Base-by-base conservation (phyloP, 176 grass and related monocot genomes). In the Sorghum bicolor region DNA sequence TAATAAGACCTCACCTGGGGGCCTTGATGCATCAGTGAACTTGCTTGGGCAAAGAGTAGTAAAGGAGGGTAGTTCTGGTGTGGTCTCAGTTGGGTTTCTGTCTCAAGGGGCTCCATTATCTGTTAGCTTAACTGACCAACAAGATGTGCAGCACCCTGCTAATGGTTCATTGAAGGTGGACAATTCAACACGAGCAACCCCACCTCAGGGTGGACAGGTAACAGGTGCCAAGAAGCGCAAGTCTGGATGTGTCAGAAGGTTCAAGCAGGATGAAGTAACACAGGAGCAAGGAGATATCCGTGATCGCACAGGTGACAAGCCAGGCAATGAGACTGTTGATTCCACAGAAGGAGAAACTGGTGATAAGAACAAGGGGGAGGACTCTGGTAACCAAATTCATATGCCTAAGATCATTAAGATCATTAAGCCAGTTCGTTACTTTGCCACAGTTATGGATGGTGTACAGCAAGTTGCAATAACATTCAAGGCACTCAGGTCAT, bases 181-280 rank as follows among this genome's bases (percentile, higher is more conserved):
- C 22, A 90, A 45, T 58, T 47, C 22, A 31, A 17, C 84, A 37
- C 90, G 83, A 33, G 19, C 74, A 73, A 78, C 82, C 30, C 82
- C 81, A 70, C 81, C 85, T 71, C 91, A 90, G 39, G 86, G 80
- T 77, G 90, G 77, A 77, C 87, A 86, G 84, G 85, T 95, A 58
- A 99, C 96, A 29, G 96, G 93, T 87, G 93, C 96, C 26, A 96
- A 92, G 96, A 99, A 91, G 84, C 92, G 96, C 74, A 99, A 99
- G 40, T 95, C 91, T 74, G 96, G 96, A 71, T 92, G 84, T 58
- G 87, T 99, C 4, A 96, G 86, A 86, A 94, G 96, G 88, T 99
- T 99, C 62, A 88, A 87, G 75, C 75, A 86, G 47, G 88, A 80
- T 74, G 61, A 85, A 44, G 41, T 15, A 44, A 62, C 38, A 34